Percentiles rank a stretch among this genome's conserved stretches.
Evolutionary conservation across 2,329 filamentous ascomycete species (phyloP).

Genomic region (Dactylonectria macrodidyma): DNA sequence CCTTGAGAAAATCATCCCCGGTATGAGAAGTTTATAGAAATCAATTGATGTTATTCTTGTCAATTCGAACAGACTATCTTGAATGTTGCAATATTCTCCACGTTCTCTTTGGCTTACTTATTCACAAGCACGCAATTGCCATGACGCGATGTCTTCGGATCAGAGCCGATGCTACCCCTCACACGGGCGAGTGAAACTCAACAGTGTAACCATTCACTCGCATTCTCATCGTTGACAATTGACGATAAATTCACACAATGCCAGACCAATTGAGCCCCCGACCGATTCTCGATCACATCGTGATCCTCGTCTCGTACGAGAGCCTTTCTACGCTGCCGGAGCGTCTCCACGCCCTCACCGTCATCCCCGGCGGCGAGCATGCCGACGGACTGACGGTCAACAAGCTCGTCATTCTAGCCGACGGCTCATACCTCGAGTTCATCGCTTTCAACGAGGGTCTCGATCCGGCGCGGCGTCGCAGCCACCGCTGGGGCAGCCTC

Average conservation of each 20-base stretch:
- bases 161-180: constrained; percentile 19
- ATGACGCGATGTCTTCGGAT: constrained; percentile 26
- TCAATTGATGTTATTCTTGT: neutral
- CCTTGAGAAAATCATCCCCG: neutral
- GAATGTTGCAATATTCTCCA: neutral
- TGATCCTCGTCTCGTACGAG: constrained; percentile 71
- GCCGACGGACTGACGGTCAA: constrained; percentile 74
- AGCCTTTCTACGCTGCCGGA: constrained; percentile 63
- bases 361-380: constrained; percentile 74
- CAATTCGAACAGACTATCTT: neutral
- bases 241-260: constrained; percentile 18
- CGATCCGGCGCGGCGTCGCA: constrained; percentile 55
- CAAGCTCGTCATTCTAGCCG: constrained; percentile 72
- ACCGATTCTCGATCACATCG: constrained; percentile 72
- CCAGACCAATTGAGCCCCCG: constrained; percentile 23
- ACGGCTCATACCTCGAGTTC: constrained; percentile 77
- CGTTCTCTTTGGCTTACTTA: neutral
- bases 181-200: constrained; percentile 8
- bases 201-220: constrained; percentile 6
- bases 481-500: constrained; percentile 73
- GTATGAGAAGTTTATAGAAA: no score
- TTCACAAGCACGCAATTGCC: constrained; percentile 23
- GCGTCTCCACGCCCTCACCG: constrained; percentile 69
- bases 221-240: neutral
- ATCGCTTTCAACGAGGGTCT: constrained; percentile 71